phyloP scores from a whole-genome alignment of 1,284 basidiomycete genomes.

The Cryptococcus floricola region DNA sequence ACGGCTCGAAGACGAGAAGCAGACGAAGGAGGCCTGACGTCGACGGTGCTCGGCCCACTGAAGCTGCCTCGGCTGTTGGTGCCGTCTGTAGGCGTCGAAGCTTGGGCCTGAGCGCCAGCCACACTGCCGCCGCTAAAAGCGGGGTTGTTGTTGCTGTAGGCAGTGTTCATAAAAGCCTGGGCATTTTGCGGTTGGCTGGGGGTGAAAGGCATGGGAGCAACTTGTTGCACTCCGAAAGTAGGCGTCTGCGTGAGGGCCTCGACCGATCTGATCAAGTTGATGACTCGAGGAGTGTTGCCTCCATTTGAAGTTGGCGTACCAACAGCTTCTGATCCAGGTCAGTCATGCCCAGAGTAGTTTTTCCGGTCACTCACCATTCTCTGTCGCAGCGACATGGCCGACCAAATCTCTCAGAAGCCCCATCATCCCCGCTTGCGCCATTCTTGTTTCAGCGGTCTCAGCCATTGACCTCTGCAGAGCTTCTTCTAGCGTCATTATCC shows the following conservation, averaged over 20 bases:
- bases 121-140: not conserved
- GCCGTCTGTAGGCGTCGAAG: not conserved
- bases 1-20: constrained; percentile 1
- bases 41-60: not conserved
- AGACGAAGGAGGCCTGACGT: not conserved
- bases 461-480: constrained; percentile 29
- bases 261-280: constrained; percentile 21
- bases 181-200: not conserved
- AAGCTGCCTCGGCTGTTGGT: not conserved
- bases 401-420: constrained; percentile 36
- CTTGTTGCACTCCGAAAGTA: not conserved
- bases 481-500: constrained; percentile 37
- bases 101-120: not conserved
- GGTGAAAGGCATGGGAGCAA: not conserved
- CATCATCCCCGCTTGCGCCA: constrained; percentile 29
- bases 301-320: constrained; percentile 13
- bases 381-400: constrained; percentile 26
- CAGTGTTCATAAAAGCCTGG: not conserved
- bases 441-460: constrained; percentile 27
- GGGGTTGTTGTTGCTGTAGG: not conserved
- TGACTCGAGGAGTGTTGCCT: constrained; percentile 19
- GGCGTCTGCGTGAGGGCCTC: constrained; percentile 16
- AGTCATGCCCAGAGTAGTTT: not conserved
- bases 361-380: constrained; percentile 28
- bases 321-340: constrained; percentile 11